Base-by-base conservation (phyloP, 805 yeast species). In the Kuraishia capsulata region DNA sequence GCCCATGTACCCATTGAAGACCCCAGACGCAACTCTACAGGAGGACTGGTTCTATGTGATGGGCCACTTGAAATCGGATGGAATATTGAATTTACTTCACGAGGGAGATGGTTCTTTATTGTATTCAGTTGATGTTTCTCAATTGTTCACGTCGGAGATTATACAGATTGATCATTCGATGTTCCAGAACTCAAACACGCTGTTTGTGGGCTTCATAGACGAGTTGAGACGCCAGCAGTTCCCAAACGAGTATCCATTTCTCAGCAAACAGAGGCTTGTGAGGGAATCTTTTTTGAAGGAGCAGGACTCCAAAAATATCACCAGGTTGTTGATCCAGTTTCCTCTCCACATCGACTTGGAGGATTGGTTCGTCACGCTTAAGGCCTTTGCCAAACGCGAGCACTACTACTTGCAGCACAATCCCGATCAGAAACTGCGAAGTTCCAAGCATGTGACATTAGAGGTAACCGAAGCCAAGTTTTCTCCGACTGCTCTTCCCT, bases 11-110 rank as follows among this genome's bases (percentile, higher is more conserved):
- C 53, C 54, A 10, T 36, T 43, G 1, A 11, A 9, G 8, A 11
- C 49, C 51, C 34, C 13, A 14, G 6, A 5, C 21, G 24, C 13
- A 23, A 36, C 20, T 20, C 20, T 39, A 33, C 53, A 59, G 18
- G 84, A 76, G 49, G 78, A 78, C 4, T 83, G 90, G 90, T 81
- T 81, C 50, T 69, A 66, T 38, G 75, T 83, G 1, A 79, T 78
- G 80, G 88, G 84, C 0, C 80, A 76, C 14, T 51, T 83, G 31
- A 75, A 73, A 50, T 71, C 81, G 1, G 67, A 77, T 48, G 92
- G 92, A 3, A 51, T 61, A 4, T 57, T 83, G 24, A 76, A 81
- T 44, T 55, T 83, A 35, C 58, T 80, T 14, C 60, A 73, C 26
- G 86, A 80, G 51, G 65, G 65, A 38, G 88, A 81, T 57, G 86